Conservation (phyloP, 345 rosid genomes). For the Brassica carinata region DNA sequence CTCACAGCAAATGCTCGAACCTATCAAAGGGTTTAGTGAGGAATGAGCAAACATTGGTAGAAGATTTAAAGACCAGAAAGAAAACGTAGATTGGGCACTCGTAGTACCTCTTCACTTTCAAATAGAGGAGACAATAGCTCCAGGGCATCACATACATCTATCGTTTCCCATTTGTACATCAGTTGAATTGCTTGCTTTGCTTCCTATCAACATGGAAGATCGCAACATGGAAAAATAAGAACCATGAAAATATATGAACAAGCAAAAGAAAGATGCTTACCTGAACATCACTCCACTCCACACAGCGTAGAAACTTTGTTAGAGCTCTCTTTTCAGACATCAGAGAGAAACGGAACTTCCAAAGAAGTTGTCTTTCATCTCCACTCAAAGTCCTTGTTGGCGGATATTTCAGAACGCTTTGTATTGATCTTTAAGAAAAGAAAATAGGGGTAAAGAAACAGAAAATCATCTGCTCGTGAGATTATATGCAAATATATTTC, state of each 20-base stretch:
- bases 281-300: conserved; percentile 99
- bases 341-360: conserved; percentile 95
- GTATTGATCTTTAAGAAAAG: conserved; percentile 64
- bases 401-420: conserved; percentile 82
- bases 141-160: conserved; percentile 92
- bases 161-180: conserved; percentile 90
- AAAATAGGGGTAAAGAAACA: not conserved
- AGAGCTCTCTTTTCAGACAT: conserved; percentile 98
- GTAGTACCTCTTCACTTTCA: conserved; percentile 91
- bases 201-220: conserved; percentile 60
- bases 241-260: conserved; percentile 5
- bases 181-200: conserved; percentile 92
- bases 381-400: conserved; percentile 90
- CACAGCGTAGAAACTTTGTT: conserved; percentile 91
- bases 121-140: conserved; percentile 94
- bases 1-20: conserved; percentile 99
- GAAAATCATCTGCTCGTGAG: no score
- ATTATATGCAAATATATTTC: not conserved
- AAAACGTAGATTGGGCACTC: not conserved
- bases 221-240: conserved; percentile 17
- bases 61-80: not conserved
- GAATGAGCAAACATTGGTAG: conserved; percentile 19
- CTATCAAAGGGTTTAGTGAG: conserved; percentile 47
- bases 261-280: conserved; percentile 44
- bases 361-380: conserved; percentile 95